Conservation (phyloP, 2,329 filamentous ascomycete genomes). For the Aspergillus aculeatinus region DNA sequence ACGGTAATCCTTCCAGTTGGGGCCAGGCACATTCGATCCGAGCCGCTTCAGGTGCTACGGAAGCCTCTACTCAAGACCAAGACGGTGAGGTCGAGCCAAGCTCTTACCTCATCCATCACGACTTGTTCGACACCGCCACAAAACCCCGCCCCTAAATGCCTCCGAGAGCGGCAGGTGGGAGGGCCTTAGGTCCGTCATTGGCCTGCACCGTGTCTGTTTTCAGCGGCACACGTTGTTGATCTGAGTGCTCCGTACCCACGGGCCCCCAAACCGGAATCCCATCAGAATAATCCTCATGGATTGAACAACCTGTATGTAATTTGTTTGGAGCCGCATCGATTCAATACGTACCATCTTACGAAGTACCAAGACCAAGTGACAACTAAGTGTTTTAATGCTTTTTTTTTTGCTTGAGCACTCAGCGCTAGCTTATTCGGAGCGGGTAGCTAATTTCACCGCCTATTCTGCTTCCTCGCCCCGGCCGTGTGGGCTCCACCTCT, state of each 20-base stretch:
- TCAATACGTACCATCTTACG: background rate
- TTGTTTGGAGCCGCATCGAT: conserved; percentile 2
- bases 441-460: conserved; percentile 2
- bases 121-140: conserved; percentile 2
- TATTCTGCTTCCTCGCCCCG: background rate
- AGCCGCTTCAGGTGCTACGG: background rate
- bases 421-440: background rate
- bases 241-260: conserved; percentile 1
- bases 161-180: conserved; percentile 5
- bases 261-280: too few relatives aligned
- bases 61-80: background rate
- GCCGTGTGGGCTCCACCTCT: conserved; percentile 4
- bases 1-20: background rate
- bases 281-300: too few relatives aligned
- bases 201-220: conserved; percentile 1
- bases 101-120: conserved; percentile 1
- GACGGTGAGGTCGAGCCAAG: background rate
- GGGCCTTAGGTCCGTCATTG: background rate
- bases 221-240: conserved; percentile 8
- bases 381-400: too few relatives aligned
- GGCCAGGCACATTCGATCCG: background rate
- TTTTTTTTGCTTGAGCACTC: background rate
- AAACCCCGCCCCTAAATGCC: background rate
- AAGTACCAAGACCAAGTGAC: background rate
- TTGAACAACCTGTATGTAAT: too few relatives aligned